Base-by-base conservation (phyloP, 2,329 filamentous ascomycete species). In the Sporothrix luriei region DNA sequence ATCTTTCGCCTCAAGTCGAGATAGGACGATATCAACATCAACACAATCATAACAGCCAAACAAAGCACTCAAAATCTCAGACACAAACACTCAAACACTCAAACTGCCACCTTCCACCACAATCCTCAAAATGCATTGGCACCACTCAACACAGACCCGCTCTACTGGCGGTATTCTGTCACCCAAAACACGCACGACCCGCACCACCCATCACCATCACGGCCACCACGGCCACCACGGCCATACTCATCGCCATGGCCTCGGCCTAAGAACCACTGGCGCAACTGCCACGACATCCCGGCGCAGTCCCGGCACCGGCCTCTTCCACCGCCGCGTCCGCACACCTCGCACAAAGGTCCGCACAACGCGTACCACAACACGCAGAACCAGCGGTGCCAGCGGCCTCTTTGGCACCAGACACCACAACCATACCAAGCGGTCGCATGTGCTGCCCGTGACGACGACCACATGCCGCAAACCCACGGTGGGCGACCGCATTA, bases 401-500 rank as follows among this genome's bases (percentile, higher is more conserved):
- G 61, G 61, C 55, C 49, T 70, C n/a, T 68, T 70, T 21, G 40
- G 71, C 46, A 29, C 33, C 33, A 33, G 33, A 55, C 64, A 65
- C 49, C 64, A 65, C 29, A 52, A 43, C 52, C 59, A 24, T 16
- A 13, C 43, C 29, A 21, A 43, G 43, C 57, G 48, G 24, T 26
- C 66, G 11, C 38, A 52, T 2, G 66, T 48, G 19, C 40, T 57
- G 10, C 52, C 66, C 24, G 40, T 57, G 14, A 11, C 16, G 1
- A 16, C 51, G 21, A 87, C 72, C 88, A 90, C 77, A 68, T 86
- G 87, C 77, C 87, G 91, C 76, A 87, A 89, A 75, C 84, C 87
- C 3, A 87, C 84, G 51, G 82, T 94, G 73, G 90, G 90, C 61
- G 91, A 94, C 81, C 94, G 94, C 80, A 84, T 94, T 74, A 89